Evolutionary conservation across 768 basidiomycete genomes (phyloP).

Genomic region (Galerina sulciceps): DNA sequence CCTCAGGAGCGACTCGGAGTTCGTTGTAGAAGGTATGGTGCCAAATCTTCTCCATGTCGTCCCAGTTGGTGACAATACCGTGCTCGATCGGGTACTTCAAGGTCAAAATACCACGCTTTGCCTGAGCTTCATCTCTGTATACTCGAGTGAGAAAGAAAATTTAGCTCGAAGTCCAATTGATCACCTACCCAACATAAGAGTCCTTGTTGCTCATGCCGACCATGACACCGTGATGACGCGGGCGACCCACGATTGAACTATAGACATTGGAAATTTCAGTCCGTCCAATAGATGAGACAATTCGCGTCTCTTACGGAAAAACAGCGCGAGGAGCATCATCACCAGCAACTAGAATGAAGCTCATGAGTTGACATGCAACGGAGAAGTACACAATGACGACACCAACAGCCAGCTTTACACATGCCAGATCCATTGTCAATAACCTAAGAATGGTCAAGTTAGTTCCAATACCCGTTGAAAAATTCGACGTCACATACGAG

Average conservation of each 20-base stretch:
- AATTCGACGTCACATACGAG: background rate
- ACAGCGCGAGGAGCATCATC: constrained; percentile 93
- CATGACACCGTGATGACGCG: constrained; percentile 95
- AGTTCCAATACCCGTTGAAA: background rate
- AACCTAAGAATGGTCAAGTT: constrained; percentile 51
- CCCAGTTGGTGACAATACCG: constrained; percentile 98
- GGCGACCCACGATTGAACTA: constrained; percentile 92
- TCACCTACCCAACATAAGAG: constrained; percentile 87
- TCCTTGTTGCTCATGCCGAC: constrained; percentile 97
- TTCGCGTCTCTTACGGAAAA: constrained; percentile 75
- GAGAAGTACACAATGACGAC: constrained; percentile 15
- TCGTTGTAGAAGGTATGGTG: constrained; percentile 98
- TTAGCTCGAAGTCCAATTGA: background rate
- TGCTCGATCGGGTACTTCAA: constrained; percentile 95
- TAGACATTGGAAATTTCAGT: background rate
- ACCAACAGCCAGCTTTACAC: constrained; percentile 99
- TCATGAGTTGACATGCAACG: constrained; percentile 19
- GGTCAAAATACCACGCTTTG: constrained; percentile 88
- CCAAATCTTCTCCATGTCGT: constrained; percentile 99
- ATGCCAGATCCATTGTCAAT: constrained; percentile 97
- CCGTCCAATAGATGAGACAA: background rate
- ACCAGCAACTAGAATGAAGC: constrained; percentile 61
- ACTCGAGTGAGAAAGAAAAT: background rate
- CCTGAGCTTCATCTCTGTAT: constrained; percentile 36
- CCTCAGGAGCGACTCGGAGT: constrained; percentile 90